Evolutionary conservation across 164 flowering plant genomes (phyloP).

Genomic region (Pachysandra terminalis): DNA sequence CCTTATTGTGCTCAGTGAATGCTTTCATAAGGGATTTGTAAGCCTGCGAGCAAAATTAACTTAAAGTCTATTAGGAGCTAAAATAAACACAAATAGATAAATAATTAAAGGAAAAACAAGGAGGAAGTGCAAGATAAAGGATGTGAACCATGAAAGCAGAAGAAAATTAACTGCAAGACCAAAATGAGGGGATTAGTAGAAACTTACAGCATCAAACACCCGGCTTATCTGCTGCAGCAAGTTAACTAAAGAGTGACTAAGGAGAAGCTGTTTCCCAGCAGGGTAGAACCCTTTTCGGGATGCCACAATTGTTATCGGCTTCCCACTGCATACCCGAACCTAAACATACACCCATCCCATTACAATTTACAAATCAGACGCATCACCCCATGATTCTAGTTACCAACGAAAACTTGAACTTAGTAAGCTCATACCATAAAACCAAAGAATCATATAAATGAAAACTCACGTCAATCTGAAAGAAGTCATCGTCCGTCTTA

Average conservation of each 20-base stretch:
- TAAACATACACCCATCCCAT: constrained; percentile 19
- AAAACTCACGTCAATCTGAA: constrained; percentile 79
- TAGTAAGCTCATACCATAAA: background rate
- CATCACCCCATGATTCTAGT: background rate
- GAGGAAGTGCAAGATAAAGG: background rate
- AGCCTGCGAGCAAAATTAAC: constrained; percentile 51
- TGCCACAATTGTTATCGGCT: constrained; percentile 74
- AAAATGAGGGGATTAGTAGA: background rate
- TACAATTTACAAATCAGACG: background rate
- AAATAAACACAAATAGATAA: no score
- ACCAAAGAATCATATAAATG: constrained; percentile 5
- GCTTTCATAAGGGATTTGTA: constrained; percentile 85
- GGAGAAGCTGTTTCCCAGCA: constrained; percentile 57
- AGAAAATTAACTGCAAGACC: background rate
- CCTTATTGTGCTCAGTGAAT: constrained; percentile 89
- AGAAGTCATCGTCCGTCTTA: constrained; percentile 75
- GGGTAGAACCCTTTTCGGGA: constrained; percentile 78
- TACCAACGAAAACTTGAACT: background rate
- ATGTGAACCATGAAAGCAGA: background rate
- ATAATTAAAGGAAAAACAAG: no score
- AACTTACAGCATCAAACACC: constrained; percentile 68
- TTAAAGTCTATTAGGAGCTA: background rate
- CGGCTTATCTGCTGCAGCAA: constrained; percentile 79
- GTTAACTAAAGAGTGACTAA: constrained; percentile 59
- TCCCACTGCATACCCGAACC: constrained; percentile 83